phyloP scores from a whole-genome alignment of 192 early-diverging fungal genomes.

The Mortierella alpina region DNA sequence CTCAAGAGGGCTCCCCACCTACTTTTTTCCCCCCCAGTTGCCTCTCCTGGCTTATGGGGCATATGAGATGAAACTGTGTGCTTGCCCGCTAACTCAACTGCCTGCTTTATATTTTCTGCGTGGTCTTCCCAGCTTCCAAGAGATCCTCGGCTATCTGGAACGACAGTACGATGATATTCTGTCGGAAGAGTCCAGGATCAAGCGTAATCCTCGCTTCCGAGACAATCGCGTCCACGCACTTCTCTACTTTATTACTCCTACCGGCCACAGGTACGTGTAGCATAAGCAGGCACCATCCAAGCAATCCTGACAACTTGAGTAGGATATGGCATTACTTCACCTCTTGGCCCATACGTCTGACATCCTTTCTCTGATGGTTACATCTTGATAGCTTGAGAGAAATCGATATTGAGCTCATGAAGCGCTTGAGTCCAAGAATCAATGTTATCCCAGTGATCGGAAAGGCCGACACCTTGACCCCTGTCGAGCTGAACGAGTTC shows the following conservation, averaged over 20 bases:
- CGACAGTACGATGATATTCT: constrained; percentile 94
- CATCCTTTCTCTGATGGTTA: not conserved
- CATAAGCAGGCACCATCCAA: not conserved
- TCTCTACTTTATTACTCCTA: constrained; percentile 98
- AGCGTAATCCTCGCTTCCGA: constrained; percentile 86
- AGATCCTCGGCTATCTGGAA: constrained; percentile 95
- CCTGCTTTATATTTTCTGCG: not conserved
- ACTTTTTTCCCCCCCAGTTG: not conserved
- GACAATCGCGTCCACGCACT: constrained; percentile 97
- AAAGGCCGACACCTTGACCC: constrained; percentile 92
- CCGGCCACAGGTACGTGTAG: constrained; percentile 82
- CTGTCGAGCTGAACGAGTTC: constrained; percentile 85
- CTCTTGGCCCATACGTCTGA: not conserved
- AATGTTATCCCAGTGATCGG: constrained; percentile 98
- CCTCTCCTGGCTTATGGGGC: constrained; percentile 13
- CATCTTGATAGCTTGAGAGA: constrained; percentile 79
- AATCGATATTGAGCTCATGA: constrained; percentile 95
- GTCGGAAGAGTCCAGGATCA: constrained; percentile 88
- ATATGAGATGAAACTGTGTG: not conserved
- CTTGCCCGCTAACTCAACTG: not conserved
- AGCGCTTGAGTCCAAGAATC: constrained; percentile 87
- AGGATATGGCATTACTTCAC: not conserved
- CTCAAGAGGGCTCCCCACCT: not conserved
- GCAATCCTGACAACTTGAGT: not conserved
- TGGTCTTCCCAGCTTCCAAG: constrained; percentile 74